Evolutionary conservation across 2,329 filamentous ascomycete species (phyloP), one percentile per base, ranked within the genome.

Genomic region (Botrytis paeoniae): DNA sequence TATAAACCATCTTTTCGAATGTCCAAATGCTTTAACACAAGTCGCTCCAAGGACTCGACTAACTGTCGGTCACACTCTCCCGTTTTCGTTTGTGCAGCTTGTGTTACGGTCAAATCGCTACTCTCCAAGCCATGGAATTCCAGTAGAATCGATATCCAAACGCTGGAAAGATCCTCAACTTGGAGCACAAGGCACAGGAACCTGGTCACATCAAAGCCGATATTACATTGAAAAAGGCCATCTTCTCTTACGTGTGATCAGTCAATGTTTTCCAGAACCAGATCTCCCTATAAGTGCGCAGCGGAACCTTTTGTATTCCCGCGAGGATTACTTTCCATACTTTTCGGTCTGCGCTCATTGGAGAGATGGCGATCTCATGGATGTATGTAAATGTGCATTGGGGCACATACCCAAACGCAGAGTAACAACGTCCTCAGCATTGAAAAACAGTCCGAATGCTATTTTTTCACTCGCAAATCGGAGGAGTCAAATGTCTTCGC

Each of bases 321-420:
- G 86, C 73, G 86, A 88, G 69, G 88, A 90, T 77, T 90, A 89
- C 80, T 85, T 83, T 70, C 89, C 89, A 0, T 91, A 87, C 78
- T 91, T 91, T 80, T 89, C 86, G 18, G 86, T 85, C 1, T 91
- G 89, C 76, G 84, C 87, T 2, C 89, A 91, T 79, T 91, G 89
- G 89, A 84, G 85, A 29, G 86, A 90, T 74, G 89, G 89, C 29
- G 83, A 88, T 51, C 81, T 91, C 25, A 89, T 89, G 83, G 83
- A 85, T 25, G 81, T 87, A 48, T 88, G 87, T 76, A 91, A 91
- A 81, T 91, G 89, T 78, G 88, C 88, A 5, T 81, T 91, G 18
- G 82, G 81, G 18, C 89, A 91, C 75, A 85, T 91, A 48, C 88
- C 88, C 0, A 80, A 83, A 0, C 82, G 83, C 75, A 59, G 80